A percentile compares a stretch with the other conserved stretches of the same genome.
Evolutionary conservation across 2,329 filamentous ascomycete genomes (phyloP).

Genomic region (Fusarium nurragi): DNA sequence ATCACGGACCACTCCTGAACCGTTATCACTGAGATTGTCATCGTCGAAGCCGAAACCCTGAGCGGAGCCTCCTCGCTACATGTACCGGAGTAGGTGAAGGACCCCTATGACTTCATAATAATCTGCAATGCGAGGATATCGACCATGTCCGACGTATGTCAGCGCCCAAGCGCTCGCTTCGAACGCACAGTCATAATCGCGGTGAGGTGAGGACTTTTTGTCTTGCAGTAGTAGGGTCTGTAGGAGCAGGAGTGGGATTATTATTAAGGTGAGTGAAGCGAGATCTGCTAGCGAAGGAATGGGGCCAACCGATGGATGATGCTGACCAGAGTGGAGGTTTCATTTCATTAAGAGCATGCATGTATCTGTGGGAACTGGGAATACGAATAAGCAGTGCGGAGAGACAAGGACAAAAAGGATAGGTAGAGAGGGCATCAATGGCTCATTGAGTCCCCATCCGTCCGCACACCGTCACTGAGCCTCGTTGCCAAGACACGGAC

Average conservation of each 20-base stretch:
- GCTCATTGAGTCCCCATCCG: neutral
- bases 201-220: constrained; percentile 30
- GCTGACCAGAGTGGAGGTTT: constrained; percentile 31
- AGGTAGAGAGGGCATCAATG: neutral
- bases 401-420: neutral
- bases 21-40: neutral
- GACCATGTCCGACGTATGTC: constrained; percentile 18
- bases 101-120: constrained; percentile 48
- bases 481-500: constrained; percentile 34
- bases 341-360: constrained; percentile 35
- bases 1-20: constrained; percentile 19
- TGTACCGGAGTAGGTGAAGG: constrained; percentile 21
- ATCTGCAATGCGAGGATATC: constrained; percentile 19
- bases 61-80: constrained; percentile 9
- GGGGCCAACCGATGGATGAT: constrained; percentile 13
- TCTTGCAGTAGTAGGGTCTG: neutral
- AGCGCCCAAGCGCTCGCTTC: constrained; percentile 36
- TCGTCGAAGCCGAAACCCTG: neutral
- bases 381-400: constrained; percentile 33
- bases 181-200: constrained; percentile 36
- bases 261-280: constrained; percentile 17
- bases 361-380: neutral
- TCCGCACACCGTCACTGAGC: constrained; percentile 25
- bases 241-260: constrained; percentile 25
- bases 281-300: constrained; percentile 30